Evolutionary conservation across 257 asterid genomes (phyloP), one percentile per base, ranked within the genome.

Genomic region (Petunia axillaris): DNA sequence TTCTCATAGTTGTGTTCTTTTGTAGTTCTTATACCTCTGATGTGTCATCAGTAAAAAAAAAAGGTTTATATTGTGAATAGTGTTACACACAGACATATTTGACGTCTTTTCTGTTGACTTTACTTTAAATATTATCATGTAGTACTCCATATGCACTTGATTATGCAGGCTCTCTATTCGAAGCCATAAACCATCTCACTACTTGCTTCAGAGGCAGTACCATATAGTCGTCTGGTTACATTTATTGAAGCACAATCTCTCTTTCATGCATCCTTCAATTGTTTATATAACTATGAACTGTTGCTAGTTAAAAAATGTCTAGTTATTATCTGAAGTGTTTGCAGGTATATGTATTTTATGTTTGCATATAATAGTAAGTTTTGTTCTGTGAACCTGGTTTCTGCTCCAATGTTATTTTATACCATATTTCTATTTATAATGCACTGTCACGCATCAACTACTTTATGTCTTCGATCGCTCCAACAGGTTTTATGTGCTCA

Each of bases 61-160:
- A 25, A 25, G 25, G 25, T 25, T 25, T 25, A 25, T 25, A 25
- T 25, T 25, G 25, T 25, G 25, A 25, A 25, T 25, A 25, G 25
- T 25, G 25, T 25, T 25, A 25, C 25, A 25, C 25, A 25, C 25
- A 25, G 16, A 16, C 46, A 70, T 68, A 68, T 70, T 25, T 70
- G 44, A 41, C 41, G 25, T 25, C 25, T 25, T 25, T 25, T 70
- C 16, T 4, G 25, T 25, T 25, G 25, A 25, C 25, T 70, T 9
- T 68, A 9, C 8, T 70, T 44, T 46, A 58, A 46, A 70, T 70
- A 58, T 70, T 57, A 70, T 70, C 76, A 9, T 46, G 46, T 46
- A 46, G 25, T 38, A 25, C 16, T 10, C 76, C 40, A 46, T 70
- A 41, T 25, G 35, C 9, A 16, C 76, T 46, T 70, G 57, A 25